Base-by-base conservation (phyloP, 2,329 filamentous ascomycete species). In the Aspergillus fijiensis region DNA sequence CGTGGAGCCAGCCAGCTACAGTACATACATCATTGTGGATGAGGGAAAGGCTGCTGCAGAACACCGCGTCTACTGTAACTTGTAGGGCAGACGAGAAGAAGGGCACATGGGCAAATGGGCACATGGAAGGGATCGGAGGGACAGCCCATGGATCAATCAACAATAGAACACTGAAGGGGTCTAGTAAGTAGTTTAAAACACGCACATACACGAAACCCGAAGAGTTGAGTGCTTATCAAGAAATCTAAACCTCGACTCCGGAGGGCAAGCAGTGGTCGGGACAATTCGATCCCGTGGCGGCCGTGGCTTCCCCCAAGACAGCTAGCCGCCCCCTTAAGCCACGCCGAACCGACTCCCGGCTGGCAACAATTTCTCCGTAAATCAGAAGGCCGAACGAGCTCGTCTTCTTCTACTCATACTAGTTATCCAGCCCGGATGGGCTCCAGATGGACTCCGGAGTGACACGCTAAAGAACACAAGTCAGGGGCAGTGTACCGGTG, bases 361-460 rank as follows among this genome's bases (percentile, higher is more conserved):
- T 54, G 49, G 51, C 45, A 58, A 61, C 29, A 65, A 65, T 65
- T 65, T 67, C 61, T 67, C 65, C 65, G 58, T 65, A 60, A 65
- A 67, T 67, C 65, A 65, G 58, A 66, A 54, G 45, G 39, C 60
- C 45, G 54, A 58, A 60, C 60, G 55, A 29, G 50, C 31, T 49
- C 29, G n/a, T 21, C 27, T 45, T 23, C 47, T 19, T 49, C 47
- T 48, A 42, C 49, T 53, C 57, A 58, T 60, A 57, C 55, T 51
- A 58, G 55, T 49, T 49, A 10, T 29, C 27, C 27, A 29, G 27
- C 27, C 27, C 27, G 27, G 27, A 29, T 29, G 7, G 27, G 27
- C 27, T 29, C 1, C 47, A 50, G 49, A 33, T 51, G 49, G 57
- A 47, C 49, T 50, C 29, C 12, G 55, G 51, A 56, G 51, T 58